Conservation (phyloP, 495 filamentous ascomycete genomes). For the Mycothermus thermophilus region DNA sequence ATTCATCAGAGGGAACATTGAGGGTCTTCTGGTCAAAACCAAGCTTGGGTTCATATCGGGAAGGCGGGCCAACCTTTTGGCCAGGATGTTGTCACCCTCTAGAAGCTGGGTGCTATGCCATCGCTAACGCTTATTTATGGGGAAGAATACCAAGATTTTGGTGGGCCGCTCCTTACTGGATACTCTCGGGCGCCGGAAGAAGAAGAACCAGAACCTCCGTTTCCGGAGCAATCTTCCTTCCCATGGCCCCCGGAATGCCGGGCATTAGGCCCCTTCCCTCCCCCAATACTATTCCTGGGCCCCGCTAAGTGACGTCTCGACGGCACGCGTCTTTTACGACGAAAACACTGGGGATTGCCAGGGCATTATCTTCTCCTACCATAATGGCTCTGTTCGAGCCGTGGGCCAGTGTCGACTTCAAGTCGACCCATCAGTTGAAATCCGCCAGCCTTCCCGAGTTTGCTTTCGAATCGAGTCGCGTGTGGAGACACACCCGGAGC, state of each 20-base stretch:
- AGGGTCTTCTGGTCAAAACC: not conserved
- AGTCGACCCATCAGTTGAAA: conserved; percentile 3
- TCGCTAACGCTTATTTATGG: conserved; percentile 5
- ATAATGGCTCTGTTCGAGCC: conserved; percentile 6
- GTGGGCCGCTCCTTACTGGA: conserved; percentile 5
- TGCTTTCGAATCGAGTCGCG: conserved; percentile 1
- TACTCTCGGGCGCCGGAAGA: not conserved
- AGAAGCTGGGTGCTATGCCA: conserved; percentile 1
- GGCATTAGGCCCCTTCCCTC: not conserved
- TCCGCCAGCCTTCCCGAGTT: conserved; percentile 1
- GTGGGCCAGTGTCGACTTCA: conserved; percentile 11
- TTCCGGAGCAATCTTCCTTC: not conserved
- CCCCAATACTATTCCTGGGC: conserved; percentile 9
- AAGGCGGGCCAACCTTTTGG: conserved; percentile 7
- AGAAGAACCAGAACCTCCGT: too few species aligned
- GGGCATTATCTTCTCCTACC: conserved; percentile 11
- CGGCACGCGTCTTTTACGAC: conserved; percentile 6
- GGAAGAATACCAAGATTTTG: not conserved
- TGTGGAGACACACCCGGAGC: not conserved
- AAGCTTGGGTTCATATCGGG: too few species aligned
- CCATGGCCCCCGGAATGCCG: too few species aligned
- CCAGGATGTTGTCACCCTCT: not conserved
- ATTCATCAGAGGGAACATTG: too few species aligned
- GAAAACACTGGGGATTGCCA: conserved; percentile 3
- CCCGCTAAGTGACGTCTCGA: conserved; percentile 3